These are phyloP conservation scores for Stentor coeruleus DNA, from an alignment of 73 alveolate genomes.

Conservation along the genomic window DNA sequence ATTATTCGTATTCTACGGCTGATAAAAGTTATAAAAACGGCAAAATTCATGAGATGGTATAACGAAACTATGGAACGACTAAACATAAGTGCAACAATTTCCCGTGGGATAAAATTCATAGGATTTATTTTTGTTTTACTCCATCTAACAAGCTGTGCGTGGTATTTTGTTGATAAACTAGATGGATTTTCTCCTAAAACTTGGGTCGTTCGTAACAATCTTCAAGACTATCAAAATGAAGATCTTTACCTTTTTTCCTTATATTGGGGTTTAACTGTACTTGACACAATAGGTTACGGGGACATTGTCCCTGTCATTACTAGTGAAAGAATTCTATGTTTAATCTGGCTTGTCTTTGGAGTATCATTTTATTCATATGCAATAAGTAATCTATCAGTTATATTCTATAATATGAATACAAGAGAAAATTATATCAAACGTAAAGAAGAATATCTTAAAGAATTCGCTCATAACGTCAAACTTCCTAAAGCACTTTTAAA, in stretches of 20 bases:
- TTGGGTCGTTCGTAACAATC: constrained; percentile 37
- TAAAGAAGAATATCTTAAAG: constrained; percentile 44
- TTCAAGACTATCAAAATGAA: constrained; percentile 41
- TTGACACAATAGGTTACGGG: constrained; percentile 84
- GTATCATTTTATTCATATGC: constrained; percentile 62
- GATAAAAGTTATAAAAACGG: constrained; percentile 42
- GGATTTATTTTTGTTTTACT: constrained; percentile 24
- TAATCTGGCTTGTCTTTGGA: constrained; percentile 46
- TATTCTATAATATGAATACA: constrained; percentile 54
- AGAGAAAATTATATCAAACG: constrained; percentile 33
- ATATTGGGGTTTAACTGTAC: constrained; percentile 74
- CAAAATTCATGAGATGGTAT: constrained; percentile 34
- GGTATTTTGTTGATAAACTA: constrained; percentile 36
- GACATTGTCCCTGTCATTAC: constrained; percentile 70
- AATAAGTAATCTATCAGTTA: constrained; percentile 50
- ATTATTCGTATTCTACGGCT: constrained; percentile 42
- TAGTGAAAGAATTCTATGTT: constrained; percentile 60
- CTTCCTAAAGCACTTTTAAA: constrained; percentile 29
- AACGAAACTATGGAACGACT: constrained; percentile 33
- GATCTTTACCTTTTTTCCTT: constrained; percentile 59
- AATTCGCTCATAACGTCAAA: constrained; percentile 43
- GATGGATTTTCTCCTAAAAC: constrained; percentile 26
- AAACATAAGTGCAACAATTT: constrained; percentile 42
- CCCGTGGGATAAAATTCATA: constrained; percentile 35
- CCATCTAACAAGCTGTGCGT: constrained; percentile 24